phyloP scores from a whole-genome alignment of 148 eudicot species.

The Agrostemma githago region DNA sequence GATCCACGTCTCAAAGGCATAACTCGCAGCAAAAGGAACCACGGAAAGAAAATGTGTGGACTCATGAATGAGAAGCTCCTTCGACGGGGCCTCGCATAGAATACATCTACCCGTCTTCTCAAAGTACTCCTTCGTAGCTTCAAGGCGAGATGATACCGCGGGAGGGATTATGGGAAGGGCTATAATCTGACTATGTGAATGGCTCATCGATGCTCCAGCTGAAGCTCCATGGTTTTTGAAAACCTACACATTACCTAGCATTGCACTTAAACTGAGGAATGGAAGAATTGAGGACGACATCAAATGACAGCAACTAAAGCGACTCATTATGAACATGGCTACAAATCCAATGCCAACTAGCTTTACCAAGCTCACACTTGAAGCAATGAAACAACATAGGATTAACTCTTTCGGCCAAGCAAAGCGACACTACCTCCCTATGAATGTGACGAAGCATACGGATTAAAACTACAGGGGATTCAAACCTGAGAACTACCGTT shows the following conservation, averaged over 20 bases:
- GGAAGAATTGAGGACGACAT: background rate
- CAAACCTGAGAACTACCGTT: too few relatives aligned
- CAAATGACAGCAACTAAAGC: background rate
- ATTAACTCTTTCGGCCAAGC: background rate
- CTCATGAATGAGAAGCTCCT: constrained; percentile 52
- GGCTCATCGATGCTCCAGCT: constrained; percentile 99
- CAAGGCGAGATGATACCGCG: constrained; percentile 49
- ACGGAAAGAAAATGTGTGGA: constrained; percentile 67
- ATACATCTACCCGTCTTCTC: constrained; percentile 71
- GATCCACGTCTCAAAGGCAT: constrained; percentile 95
- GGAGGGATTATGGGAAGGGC: constrained; percentile 84
- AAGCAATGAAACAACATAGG: too few relatives aligned
- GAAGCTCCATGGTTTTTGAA: constrained; percentile 95
- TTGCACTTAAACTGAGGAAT: background rate
- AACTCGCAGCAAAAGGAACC: constrained; percentile 81
- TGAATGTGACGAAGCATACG: background rate
- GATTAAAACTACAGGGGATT: too few relatives aligned
- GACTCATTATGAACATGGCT: background rate
- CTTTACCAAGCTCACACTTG: too few relatives aligned
- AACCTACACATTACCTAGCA: constrained; percentile 39
- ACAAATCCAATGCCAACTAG: background rate
- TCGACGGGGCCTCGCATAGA: constrained; percentile 53
- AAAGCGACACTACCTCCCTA: background rate
- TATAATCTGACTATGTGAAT: constrained; percentile 91
- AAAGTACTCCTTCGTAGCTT: constrained; percentile 66